phyloP scores from a whole-genome alignment of 371 early-diverging fungal species.

The Coemansia linderi region DNA sequence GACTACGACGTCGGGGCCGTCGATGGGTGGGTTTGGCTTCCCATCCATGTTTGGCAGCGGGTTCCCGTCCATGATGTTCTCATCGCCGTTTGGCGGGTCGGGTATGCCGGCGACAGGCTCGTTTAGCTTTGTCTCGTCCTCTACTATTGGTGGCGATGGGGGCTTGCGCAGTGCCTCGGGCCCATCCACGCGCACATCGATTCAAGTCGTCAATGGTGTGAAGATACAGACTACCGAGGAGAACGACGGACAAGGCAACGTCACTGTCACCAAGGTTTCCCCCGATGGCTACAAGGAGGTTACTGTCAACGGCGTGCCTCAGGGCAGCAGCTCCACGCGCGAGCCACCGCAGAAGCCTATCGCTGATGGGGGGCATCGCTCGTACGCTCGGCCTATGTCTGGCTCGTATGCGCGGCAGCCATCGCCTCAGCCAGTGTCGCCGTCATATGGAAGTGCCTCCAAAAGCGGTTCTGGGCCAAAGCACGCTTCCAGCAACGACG shows the following conservation, averaged over 20 bases:
- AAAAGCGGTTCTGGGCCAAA: neutral
- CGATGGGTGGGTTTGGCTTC: slow-evolving; percentile 18
- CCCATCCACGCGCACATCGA: slow-evolving; percentile 40
- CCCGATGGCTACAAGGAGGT: slow-evolving; percentile 44
- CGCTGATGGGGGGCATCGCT: neutral
- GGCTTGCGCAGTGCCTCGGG: slow-evolving; percentile 31
- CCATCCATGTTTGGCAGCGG: slow-evolving; percentile 30
- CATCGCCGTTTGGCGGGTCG: slow-evolving; percentile 10
- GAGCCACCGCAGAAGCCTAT: slow-evolving; percentile 28
- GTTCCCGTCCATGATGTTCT: slow-evolving; percentile 17
- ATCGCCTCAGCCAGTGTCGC: neutral
- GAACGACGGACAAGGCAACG: slow-evolving; percentile 47
- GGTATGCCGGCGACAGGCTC: slow-evolving; percentile 40
- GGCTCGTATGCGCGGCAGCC: slow-evolving; percentile 10
- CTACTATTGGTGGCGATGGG: slow-evolving; percentile 32
- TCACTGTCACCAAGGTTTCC: slow-evolving; percentile 40
- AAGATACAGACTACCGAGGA: slow-evolving; percentile 46
- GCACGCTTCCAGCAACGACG: slow-evolving; percentile 1
- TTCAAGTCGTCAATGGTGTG: slow-evolving; percentile 47
- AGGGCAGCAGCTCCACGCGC: slow-evolving; percentile 3
- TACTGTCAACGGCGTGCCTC: slow-evolving; percentile 45
- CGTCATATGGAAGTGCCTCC: slow-evolving; percentile 1
- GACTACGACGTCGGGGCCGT: slow-evolving; percentile 1
- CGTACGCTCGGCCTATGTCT: slow-evolving; percentile 7
- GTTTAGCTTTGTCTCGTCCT: slow-evolving; percentile 50